These are phyloP conservation scores for Asterophora parasitica DNA, from an alignment of 768 basidiomycete species.

Conservation along the genomic window DNA sequence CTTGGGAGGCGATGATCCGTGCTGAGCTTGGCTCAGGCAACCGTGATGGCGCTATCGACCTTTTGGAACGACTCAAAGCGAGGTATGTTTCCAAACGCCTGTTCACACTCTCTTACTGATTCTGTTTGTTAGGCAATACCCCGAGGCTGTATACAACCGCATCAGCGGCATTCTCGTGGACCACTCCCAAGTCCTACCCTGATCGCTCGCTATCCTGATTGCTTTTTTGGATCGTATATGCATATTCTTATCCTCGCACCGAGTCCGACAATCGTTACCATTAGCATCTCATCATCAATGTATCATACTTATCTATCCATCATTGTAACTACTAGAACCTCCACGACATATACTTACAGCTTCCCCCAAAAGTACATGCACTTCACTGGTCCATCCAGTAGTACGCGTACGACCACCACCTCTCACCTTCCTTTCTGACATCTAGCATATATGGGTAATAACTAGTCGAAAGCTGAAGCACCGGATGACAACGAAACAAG, in stretches of 20 bases:
- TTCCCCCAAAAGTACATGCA: slow-evolving; percentile 7
- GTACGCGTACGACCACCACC: neutral
- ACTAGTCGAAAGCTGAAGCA: neutral
- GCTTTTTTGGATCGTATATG: too few species aligned
- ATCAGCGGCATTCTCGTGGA: slow-evolving; percentile 80
- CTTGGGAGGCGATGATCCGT: slow-evolving; percentile 94
- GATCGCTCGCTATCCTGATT: slow-evolving; percentile 9
- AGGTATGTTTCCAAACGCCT: slow-evolving; percentile 43
- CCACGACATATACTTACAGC: neutral
- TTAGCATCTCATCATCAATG: slow-evolving; percentile 9
- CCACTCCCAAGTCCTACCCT: slow-evolving; percentile 46
- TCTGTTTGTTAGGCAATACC: slow-evolving; percentile 51
- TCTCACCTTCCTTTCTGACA: slow-evolving; percentile 5
- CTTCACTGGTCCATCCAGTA: neutral
- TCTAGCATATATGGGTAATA: neutral
- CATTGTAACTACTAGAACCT: slow-evolving; percentile 8
- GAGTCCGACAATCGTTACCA: neutral
- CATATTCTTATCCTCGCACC: neutral
- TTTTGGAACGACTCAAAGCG: slow-evolving; percentile 68
- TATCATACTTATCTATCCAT: slow-evolving; percentile 10
- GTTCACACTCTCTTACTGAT: neutral
- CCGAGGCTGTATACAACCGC: slow-evolving; percentile 72
- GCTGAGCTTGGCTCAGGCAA: slow-evolving; percentile 82
- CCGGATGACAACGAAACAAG: neutral
- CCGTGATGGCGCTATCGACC: slow-evolving; percentile 58